A percentile compares a stretch with the other conserved stretches of the same genome.
These are phyloP conservation scores for Komagataella kurtzmanii DNA, from an alignment of 805 yeast genomes.

Conservation along the genomic window DNA sequence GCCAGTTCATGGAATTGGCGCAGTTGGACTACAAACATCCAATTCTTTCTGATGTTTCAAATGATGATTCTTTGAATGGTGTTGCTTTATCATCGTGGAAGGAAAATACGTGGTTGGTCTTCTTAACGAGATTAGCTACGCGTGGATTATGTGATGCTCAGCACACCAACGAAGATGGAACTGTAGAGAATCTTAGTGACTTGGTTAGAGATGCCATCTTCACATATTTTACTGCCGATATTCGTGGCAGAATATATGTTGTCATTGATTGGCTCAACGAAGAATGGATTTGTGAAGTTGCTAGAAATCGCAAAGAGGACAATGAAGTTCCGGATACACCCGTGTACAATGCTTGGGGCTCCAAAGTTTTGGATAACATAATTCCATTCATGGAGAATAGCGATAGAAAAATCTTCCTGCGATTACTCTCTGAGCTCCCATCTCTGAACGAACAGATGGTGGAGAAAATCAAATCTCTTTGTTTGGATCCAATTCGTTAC, in stretches of 20 bases:
- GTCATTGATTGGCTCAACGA: conserved; percentile 90
- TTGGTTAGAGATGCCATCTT: conserved; percentile 59
- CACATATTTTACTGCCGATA: conserved; percentile 59
- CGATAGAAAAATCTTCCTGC: conserved; percentile 69
- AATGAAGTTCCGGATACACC: conserved; percentile 23
- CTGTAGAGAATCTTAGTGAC: conserved; percentile 26
- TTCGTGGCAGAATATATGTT: conserved; percentile 57
- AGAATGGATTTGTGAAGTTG: conserved; percentile 68
- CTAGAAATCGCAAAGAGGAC: conserved; percentile 7
- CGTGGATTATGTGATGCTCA: conserved; percentile 44
- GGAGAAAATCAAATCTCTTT: conserved; percentile 51
- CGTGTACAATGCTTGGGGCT: conserved; percentile 56
- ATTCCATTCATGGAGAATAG: conserved; percentile 74
- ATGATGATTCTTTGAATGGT: conserved; percentile 29
- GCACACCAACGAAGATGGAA: conserved; percentile 2
- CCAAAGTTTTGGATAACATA: conserved; percentile 58
- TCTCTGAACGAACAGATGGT: conserved; percentile 51
- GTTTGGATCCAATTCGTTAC: conserved; percentile 76
- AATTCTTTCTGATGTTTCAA: neutral
- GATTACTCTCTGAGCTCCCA: conserved; percentile 83
- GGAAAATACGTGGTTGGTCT: conserved; percentile 61
- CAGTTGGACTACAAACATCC: conserved; percentile 12
- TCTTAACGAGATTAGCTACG: conserved; percentile 68
- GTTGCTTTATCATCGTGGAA: conserved; percentile 38
- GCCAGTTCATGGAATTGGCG: conserved; percentile 41